A percentile compares a stretch with the other conserved stretches of the same genome.
Evolutionary conservation across 371 early-diverging fungal species (phyloP).

Genomic region (Apophysomyces trapeziformis): DNA sequence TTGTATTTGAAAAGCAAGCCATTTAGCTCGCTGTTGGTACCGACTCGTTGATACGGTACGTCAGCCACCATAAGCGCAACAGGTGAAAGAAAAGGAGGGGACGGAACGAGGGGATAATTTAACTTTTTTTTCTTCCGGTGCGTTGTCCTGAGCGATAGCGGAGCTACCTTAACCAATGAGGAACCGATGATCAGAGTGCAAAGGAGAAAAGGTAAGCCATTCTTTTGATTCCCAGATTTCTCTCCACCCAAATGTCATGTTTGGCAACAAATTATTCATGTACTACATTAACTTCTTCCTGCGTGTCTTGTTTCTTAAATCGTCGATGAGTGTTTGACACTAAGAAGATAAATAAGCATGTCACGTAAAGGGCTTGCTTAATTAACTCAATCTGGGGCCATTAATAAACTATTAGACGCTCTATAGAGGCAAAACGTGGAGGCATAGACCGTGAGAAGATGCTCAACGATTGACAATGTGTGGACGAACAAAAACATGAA

Average conservation of each 20-base stretch:
- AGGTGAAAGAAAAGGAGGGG: background rate
- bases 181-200: background rate
- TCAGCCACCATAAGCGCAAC: constrained; percentile 11
- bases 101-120: background rate
- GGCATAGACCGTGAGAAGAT: too few relatives aligned
- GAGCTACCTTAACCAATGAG: background rate
- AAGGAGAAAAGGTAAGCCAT: background rate
- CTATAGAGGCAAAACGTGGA: too few relatives aligned
- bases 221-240: background rate
- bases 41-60: constrained; percentile 24
- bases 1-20: constrained; percentile 30
- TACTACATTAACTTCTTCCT: too few relatives aligned
- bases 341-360: too few relatives aligned
- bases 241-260: background rate
- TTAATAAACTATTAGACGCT: too few relatives aligned
- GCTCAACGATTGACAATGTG: too few relatives aligned
- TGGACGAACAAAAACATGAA: too few relatives aligned
- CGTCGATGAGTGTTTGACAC: too few relatives aligned
- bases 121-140: background rate
- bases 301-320: too few relatives aligned
- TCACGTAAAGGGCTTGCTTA: too few relatives aligned
- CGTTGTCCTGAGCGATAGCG: background rate
- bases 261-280: too few relatives aligned
- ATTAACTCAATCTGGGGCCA: too few relatives aligned
- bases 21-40: constrained; percentile 18